Evolutionary conservation across 331 rosid genomes (phyloP), one percentile per base, ranked within the genome.

Genomic region (Erythrophleum ivorense): DNA sequence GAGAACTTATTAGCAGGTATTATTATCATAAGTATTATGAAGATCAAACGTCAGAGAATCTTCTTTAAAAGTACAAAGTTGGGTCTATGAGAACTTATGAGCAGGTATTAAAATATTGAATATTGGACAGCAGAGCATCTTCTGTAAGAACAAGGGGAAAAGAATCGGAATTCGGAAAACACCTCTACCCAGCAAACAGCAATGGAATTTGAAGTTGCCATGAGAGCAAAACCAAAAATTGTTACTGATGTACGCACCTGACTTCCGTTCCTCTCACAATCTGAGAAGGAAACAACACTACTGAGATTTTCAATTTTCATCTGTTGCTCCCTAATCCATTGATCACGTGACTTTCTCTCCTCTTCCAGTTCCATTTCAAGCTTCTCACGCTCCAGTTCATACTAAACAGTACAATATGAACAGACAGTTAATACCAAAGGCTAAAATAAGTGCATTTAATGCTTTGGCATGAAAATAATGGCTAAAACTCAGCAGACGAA

Each of bases 381-480:
- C 85, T 91, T 91, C 87, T 93, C 99, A 12, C 92, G 97, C 82
- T 95, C 97, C 82, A 89, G 83, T 85, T 95, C 97, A 85, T 86
- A 91, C 99, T 95, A 90, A 71, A 84, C 7, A 76, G 85, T 49
- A 14, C 55, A 79, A 77, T 60, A 81, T 81, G 74, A 79, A 65
- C 72, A 78, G 58, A 71, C 41, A 70, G 53, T 67, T 81, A 79
- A 38, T 12, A 46, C 74, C 48, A 63, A 46, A 33, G 14, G 8
- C 49, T 38, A 67, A 78, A 82, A 41, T 46, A 41, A 34, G 41
- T 41, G 36, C 53, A 66, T 58, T 41, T 7, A 79, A 77, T 67
- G 46, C 46, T 85, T 77, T 63, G 54, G 75, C 78, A 59, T 68
- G 57, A 41, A 80, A 54, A 53, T 71, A 41, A 62, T 18, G 59